These are phyloP conservation scores for Thelonectria discophora DNA, from an alignment of 2,329 filamentous ascomycete genomes.

Conservation along the genomic window DNA sequence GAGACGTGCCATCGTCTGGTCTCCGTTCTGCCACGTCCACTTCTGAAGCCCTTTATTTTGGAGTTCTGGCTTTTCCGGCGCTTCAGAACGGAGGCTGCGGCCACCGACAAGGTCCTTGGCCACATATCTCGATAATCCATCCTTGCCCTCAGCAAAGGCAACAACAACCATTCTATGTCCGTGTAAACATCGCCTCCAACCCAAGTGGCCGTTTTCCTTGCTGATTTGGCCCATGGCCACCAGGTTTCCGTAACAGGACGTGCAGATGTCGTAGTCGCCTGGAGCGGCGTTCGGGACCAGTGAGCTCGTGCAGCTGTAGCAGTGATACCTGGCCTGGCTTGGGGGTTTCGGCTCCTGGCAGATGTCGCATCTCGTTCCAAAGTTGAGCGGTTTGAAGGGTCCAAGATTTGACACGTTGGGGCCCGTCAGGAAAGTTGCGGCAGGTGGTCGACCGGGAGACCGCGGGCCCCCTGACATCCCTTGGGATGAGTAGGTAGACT, in stretches of 20 bases:
- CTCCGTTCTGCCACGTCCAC: slow-evolving; percentile 61
- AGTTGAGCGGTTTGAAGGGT: slow-evolving; percentile 73
- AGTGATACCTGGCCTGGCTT: slow-evolving; percentile 78
- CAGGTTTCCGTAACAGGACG: slow-evolving; percentile 76
- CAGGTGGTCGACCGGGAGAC: slow-evolving; percentile 56
- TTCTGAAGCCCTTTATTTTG: slow-evolving; percentile 51
- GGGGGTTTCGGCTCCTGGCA: slow-evolving; percentile 79
- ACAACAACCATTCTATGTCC: slow-evolving; percentile 88
- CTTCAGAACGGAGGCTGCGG: slow-evolving; percentile 69
- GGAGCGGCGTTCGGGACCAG: slow-evolving; percentile 56
- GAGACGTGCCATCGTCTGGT: slow-evolving; percentile 54
- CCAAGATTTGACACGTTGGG: slow-evolving; percentile 57
- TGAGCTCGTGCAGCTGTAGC: slow-evolving; percentile 72
- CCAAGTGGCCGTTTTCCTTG: slow-evolving; percentile 77
- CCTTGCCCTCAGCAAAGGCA: slow-evolving; percentile 74
- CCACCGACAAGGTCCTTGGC: slow-evolving; percentile 82
- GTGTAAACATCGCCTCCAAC: slow-evolving; percentile 83
- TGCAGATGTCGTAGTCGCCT: slow-evolving; percentile 91
- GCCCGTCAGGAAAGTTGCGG: slow-evolving; percentile 59
- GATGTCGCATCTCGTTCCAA: slow-evolving; percentile 80
- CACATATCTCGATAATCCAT: slow-evolving; percentile 73
- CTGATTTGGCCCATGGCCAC: slow-evolving; percentile 71
- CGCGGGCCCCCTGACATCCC: slow-evolving; percentile 52
- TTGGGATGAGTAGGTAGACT: slow-evolving; percentile 48
- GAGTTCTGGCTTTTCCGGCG: slow-evolving; percentile 51